phyloP scores from a whole-genome alignment of 805 yeast genomes.

The Kazachstania kunashirensis region DNA sequence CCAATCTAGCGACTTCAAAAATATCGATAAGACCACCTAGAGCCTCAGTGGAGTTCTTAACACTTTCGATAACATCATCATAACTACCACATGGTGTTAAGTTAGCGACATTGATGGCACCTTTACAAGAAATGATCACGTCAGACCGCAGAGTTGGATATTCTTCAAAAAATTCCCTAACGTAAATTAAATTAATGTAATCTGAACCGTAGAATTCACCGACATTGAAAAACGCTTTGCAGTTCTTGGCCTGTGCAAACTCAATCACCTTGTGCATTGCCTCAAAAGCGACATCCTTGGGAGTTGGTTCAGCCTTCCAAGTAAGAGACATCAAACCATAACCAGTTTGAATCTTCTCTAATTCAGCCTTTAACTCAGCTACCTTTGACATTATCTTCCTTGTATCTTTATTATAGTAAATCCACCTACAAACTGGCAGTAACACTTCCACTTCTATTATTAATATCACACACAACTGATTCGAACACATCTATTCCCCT shows the following conservation, averaged over 20 bases:
- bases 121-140: slow-evolving; percentile 59
- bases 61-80: slow-evolving; percentile 38
- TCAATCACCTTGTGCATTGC: slow-evolving; percentile 45
- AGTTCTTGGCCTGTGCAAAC: slow-evolving; percentile 21
- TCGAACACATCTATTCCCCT: too few relatives aligned
- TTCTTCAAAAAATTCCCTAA: slow-evolving; percentile 47
- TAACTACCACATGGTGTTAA: slow-evolving; percentile 41
- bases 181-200: slow-evolving; percentile 43
- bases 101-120: slow-evolving; percentile 37
- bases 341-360: slow-evolving; percentile 34
- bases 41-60: slow-evolving; percentile 35
- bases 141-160: slow-evolving; percentile 48
- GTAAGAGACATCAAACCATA: slow-evolving; percentile 80
- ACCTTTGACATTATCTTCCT: slow-evolving; percentile 18
- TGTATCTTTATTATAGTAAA: too few relatives aligned
- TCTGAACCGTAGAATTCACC: slow-evolving; percentile 71
- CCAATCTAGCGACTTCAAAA: slow-evolving; percentile 69
- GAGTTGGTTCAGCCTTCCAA: slow-evolving; percentile 50
- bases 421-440: too few relatives aligned
- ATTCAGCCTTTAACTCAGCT: slow-evolving; percentile 13
- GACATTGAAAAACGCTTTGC: slow-evolving; percentile 49
- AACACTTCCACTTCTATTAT: too few relatives aligned
- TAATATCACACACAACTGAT: too few relatives aligned
- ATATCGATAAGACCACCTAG: slow-evolving; percentile 46
- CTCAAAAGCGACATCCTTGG: slow-evolving; percentile 43